These are phyloP conservation scores for Exophiala oligosperma DNA, from an alignment of 2,329 filamentous ascomycete species.

Conservation along the genomic window DNA sequence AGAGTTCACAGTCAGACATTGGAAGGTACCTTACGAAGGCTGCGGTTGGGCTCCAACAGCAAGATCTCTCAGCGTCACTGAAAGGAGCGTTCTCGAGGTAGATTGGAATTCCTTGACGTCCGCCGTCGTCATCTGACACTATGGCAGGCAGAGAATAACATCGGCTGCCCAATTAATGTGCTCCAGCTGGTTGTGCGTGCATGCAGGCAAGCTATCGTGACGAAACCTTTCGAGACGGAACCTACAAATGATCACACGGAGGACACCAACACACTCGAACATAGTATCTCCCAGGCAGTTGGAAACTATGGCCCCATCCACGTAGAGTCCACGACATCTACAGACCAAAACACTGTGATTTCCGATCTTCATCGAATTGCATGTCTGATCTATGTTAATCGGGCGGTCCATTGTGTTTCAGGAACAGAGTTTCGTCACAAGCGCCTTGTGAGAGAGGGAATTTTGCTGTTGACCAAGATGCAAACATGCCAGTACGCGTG, in stretches of 20 bases:
- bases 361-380: constrained; percentile 23
- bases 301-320: constrained; percentile 19
- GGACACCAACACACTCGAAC: constrained; percentile 14
- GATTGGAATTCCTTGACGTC: constrained; percentile 9
- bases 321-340: constrained; percentile 7
- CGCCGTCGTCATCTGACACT: constrained; percentile 12
- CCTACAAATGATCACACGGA: constrained; percentile 9
- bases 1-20: constrained; percentile 23
- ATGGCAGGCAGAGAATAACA: constrained; percentile 14
- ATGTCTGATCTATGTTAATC: constrained; percentile 22
- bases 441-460: constrained; percentile 22
- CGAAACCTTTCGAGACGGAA: constrained; percentile 13
- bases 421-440: constrained; percentile 20
- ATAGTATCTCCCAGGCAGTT: constrained; percentile 14
- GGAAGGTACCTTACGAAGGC: constrained; percentile 21
- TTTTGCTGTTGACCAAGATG: constrained; percentile 23
- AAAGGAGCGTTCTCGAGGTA: constrained; percentile 12
- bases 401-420: constrained; percentile 16
- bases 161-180: constrained; percentile 21
- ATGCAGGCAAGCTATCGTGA: constrained; percentile 16
- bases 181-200: constrained; percentile 18
- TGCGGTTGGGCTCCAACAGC: constrained; percentile 13
- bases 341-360: constrained; percentile 16
- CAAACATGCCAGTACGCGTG: constrained; percentile 23
- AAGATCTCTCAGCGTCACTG: constrained; percentile 16